These are phyloP conservation scores for Candida gigantensis DNA, from an alignment of 1,139 yeast species.

Conservation along the genomic window DNA sequence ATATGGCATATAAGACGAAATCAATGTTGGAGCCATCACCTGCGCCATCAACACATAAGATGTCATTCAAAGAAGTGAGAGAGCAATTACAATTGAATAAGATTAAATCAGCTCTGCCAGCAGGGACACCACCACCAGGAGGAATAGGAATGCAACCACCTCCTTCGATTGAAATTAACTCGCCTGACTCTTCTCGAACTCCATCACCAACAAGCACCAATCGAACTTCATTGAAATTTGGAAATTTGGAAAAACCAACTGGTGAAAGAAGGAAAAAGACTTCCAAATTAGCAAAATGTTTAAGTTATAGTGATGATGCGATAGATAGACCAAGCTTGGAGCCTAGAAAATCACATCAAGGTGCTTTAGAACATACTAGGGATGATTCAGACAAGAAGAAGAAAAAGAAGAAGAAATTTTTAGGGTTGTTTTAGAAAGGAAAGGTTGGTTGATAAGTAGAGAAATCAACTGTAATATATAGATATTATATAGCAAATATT, in stretches of 20 bases:
- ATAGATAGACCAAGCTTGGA: constrained; percentile 34
- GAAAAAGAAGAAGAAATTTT: constrained; percentile 28
- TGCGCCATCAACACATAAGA: too few species aligned
- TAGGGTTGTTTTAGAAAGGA: constrained; percentile 33
- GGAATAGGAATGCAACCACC: constrained; percentile 2
- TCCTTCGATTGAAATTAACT: constrained; percentile 2
- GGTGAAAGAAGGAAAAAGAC: constrained; percentile 7
- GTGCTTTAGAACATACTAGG: constrained; percentile 3
- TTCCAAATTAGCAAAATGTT: constrained; percentile 11
- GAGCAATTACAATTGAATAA: constrained; percentile 24
- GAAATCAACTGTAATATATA: too few species aligned
- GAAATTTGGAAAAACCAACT: constrained; percentile 23
- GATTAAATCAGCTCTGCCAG: constrained; percentile 7
- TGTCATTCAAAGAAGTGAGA: constrained; percentile 42
- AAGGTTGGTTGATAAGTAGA: too few species aligned
- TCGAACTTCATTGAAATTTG: constrained; percentile 28
- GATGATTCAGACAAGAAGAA: constrained; percentile 2
- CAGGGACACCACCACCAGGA: constrained; percentile 3
- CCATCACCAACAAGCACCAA: constrained; percentile 11
- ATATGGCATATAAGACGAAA: constrained; percentile 44
- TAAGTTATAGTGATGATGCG: constrained; percentile 13
- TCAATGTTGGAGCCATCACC: constrained; percentile 40
- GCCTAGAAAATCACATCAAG: constrained; percentile 44
- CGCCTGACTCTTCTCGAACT: background rate
- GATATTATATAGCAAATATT: too few species aligned